phyloP scores from a whole-genome alignment of 108 stramenopile genomes.

The Pseudonitzschia delicatissima region DNA sequence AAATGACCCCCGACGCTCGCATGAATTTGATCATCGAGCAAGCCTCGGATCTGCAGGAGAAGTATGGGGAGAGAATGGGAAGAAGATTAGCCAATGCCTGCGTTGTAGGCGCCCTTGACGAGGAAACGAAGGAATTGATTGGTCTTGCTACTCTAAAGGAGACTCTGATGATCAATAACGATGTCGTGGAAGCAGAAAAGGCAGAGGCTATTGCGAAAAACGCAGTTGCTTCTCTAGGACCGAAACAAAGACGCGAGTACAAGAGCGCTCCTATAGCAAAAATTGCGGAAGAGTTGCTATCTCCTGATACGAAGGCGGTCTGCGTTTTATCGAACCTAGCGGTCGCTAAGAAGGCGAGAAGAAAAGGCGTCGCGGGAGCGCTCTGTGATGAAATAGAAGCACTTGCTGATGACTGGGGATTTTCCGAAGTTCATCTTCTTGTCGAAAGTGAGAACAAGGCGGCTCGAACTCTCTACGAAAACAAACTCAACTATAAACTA shows the following conservation, averaged over 20 bases:
- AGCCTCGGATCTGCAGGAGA: constrained; percentile 46
- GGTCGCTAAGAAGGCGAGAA: constrained; percentile 47
- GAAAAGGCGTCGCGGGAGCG: constrained; percentile 45
- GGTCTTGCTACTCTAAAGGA: constrained; percentile 55
- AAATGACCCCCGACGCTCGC: constrained; percentile 22
- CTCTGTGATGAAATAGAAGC: constrained; percentile 57
- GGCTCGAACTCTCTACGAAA: constrained; percentile 52
- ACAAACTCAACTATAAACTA: constrained; percentile 47
- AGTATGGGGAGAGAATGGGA: constrained; percentile 67
- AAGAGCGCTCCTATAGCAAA: constrained; percentile 50
- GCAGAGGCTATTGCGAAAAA: constrained; percentile 48
- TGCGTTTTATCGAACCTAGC: constrained; percentile 60
- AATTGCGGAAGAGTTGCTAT: constrained; percentile 45
- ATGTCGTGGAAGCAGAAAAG: constrained; percentile 36
- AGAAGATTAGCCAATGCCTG: constrained; percentile 40
- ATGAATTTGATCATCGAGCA: constrained; percentile 39
- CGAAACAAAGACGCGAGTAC: constrained; percentile 59
- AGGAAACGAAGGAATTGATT: constrained; percentile 33
- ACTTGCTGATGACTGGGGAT: constrained; percentile 47
- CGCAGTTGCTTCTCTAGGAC: constrained; percentile 58
- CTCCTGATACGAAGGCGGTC: constrained; percentile 43
- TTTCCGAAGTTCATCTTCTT: constrained; percentile 41
- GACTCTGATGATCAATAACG: constrained; percentile 37
- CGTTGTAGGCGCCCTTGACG: constrained; percentile 37
- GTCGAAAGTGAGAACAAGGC: constrained; percentile 62